Percentiles rank a stretch among this genome's conserved stretches.
Conservation (phyloP, 768 basidiomycete genomes). For the Ramaria sp. region DNA sequence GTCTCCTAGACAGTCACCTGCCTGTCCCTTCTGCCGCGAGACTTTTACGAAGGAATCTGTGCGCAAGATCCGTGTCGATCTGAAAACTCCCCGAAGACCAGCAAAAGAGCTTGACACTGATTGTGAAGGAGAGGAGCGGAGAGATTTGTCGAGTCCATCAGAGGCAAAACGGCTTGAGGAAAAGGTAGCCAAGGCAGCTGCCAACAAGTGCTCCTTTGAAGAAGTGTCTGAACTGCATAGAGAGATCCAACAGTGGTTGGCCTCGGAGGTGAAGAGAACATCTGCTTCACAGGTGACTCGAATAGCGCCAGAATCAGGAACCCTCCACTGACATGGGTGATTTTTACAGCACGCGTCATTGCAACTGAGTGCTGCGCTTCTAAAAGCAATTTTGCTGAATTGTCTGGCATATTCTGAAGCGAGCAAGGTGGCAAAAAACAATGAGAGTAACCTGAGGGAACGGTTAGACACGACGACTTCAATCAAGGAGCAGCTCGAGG, state of each 20-base stretch:
- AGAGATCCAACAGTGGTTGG: constrained; percentile 70
- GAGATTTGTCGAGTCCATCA: constrained; percentile 10
- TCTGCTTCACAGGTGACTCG: constrained; percentile 51
- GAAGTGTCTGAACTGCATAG: constrained; percentile 69
- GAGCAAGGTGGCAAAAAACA: constrained; percentile 50
- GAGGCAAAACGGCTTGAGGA: constrained; percentile 57
- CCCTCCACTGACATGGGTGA: background rate
- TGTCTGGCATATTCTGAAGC: constrained; percentile 72
- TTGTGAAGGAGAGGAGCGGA: constrained; percentile 19
- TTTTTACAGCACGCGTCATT: constrained; percentile 48
- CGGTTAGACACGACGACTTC: constrained; percentile 58
- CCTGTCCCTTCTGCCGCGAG: constrained; percentile 81
- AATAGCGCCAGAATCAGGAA: background rate
- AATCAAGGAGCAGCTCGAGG: constrained; percentile 47
- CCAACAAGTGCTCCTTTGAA: constrained; percentile 81
- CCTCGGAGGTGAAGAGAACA: constrained; percentile 36
- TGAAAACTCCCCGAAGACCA: constrained; percentile 50
- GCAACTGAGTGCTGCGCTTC: constrained; percentile 62
- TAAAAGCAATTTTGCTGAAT: constrained; percentile 77
- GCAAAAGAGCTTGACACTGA: constrained; percentile 35
- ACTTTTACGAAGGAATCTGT: constrained; percentile 52
- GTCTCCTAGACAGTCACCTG: constrained; percentile 52
- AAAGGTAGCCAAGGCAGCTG: constrained; percentile 67
- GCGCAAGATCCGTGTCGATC: constrained; percentile 75
- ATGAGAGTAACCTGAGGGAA: constrained; percentile 50